Base-by-base conservation (phyloP, 768 basidiomycete species). In the Tricholoma furcatifolium region DNA sequence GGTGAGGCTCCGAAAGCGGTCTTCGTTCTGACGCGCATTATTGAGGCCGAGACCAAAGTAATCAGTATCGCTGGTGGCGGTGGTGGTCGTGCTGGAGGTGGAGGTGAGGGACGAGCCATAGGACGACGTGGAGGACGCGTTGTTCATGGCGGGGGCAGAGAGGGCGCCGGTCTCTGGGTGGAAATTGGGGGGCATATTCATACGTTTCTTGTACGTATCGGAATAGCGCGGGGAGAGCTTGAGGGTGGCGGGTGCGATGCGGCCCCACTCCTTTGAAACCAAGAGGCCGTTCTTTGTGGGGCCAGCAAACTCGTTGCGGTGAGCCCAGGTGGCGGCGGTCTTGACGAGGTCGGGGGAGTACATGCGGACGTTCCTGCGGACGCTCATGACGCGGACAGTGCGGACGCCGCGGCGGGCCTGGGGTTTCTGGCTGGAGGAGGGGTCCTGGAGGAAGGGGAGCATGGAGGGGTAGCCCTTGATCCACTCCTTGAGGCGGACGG, bases 401-500 rank as follows among this genome's bases (percentile, higher is more conserved):
- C 87, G 80, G 1, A 86, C 87, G 0, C 92, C 93, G 18, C 83
- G 80, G 21, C 94, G 79, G 0, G 91, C 81, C 54, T 85, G 81
- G 0, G 83, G 81, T 14, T 76, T 80, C 3, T 73, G 32, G n/a
- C 18, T 48, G 70, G 70, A 45, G 15, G 50, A 3, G 1, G 53
- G 41, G 15, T 80, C 67, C 30, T 75, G 79, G 31, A 89, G 76
- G 43, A 75, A 72, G 1, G 90, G 82, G 4, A 96, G 73, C 80
- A 86, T 91, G 8, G 83, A 67, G 0, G 93, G 93, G 63, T 98
- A 97, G 2, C 90, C 90, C 54, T 88, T 81, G 56, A 96, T 88
- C 91, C 93, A 95, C 59, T 91, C 86, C 62, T 89, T 88, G 56
- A 97, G 83, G n/a, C 91, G 83, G 12, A 83, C 81, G 2, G 95